Evolutionary conservation across 129 eudicot species (phyloP).

Genomic region (Ambrosia artemisiifolia): DNA sequence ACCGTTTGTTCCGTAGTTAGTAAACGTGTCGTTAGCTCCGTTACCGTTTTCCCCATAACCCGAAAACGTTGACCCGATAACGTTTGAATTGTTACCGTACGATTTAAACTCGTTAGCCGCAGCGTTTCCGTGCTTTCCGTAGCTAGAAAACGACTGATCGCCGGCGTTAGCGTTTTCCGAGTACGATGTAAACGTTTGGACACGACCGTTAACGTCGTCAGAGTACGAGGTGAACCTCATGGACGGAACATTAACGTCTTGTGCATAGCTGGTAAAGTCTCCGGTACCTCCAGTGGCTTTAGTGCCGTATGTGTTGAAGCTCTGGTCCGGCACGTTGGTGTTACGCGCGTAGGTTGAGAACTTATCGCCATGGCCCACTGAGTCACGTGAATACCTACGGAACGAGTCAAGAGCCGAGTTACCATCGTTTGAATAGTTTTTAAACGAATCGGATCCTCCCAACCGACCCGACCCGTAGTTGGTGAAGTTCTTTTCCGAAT

Average conservation of each 20-base stretch:
- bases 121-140: slow-evolving; percentile 77
- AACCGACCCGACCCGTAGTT: slow-evolving; percentile 65
- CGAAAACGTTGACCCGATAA: slow-evolving; percentile 55
- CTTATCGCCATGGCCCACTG: slow-evolving; percentile 61
- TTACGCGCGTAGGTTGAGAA: slow-evolving; percentile 62
- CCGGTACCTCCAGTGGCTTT: slow-evolving; percentile 79
- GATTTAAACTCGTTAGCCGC: slow-evolving; percentile 42
- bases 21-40: slow-evolving; percentile 56
- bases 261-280: slow-evolving; percentile 46
- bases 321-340: slow-evolving; percentile 62
- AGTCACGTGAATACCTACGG: slow-evolving; percentile 84
- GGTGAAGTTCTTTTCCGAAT: slow-evolving; percentile 62
- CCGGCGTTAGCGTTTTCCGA: slow-evolving; percentile 64
- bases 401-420: slow-evolving; percentile 58
- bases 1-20: slow-evolving; percentile 52
- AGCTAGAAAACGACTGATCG: slow-evolving; percentile 51
- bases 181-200: slow-evolving; percentile 43
- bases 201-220: slow-evolving; percentile 62
- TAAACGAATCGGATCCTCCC: slow-evolving; percentile 64
- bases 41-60: slow-evolving; percentile 62
- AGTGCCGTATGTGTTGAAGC: slow-evolving; percentile 68
- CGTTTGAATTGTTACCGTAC: slow-evolving; percentile 70
- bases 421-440: slow-evolving; percentile 50
- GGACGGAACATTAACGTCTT: slow-evolving; percentile 52
- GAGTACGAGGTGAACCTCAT: slow-evolving; percentile 80